Evolutionary conservation across 2,329 filamentous ascomycete species (phyloP).

Genomic region (Talaromyces sp.): DNA sequence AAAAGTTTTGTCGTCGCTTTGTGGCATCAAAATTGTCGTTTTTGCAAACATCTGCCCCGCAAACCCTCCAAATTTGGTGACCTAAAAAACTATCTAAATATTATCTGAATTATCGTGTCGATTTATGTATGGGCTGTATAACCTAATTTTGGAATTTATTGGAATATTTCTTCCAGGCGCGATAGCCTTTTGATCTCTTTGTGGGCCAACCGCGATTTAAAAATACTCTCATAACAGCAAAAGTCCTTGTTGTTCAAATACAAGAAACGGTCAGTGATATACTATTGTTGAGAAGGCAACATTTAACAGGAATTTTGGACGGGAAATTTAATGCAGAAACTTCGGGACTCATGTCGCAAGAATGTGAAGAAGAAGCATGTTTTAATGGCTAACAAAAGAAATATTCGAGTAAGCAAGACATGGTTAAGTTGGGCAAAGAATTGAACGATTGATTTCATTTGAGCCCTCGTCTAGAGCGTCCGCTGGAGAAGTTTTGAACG

Average conservation of each 20-base stretch:
- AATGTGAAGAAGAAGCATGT: conserved; percentile 34
- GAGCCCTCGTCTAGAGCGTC: conserved; percentile 21
- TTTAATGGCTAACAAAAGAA: conserved; percentile 24
- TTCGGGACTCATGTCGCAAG: conserved; percentile 21
- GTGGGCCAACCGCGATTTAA: conserved; percentile 34
- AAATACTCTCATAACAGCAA: conserved; percentile 28
- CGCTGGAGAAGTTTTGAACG: conserved; percentile 18
- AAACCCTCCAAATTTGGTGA: conserved; percentile 26
- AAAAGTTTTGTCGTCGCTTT: conserved; percentile 10
- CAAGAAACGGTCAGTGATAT: conserved; percentile 27
- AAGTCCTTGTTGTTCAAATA: conserved; percentile 31
- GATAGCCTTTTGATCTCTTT: conserved; percentile 35
- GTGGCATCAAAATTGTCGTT: conserved; percentile 30
- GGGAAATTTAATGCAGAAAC: conserved; percentile 11
- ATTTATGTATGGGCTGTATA: conserved; percentile 33
- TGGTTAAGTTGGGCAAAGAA: conserved; percentile 18
- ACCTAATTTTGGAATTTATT: neutral
- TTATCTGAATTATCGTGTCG: conserved; percentile 27
- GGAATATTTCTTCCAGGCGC: conserved; percentile 10
- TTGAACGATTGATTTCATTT: conserved; percentile 19
- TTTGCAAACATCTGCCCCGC: neutral
- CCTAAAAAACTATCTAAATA: conserved; percentile 36
- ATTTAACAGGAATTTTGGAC: conserved; percentile 21
- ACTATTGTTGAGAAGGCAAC: conserved; percentile 30
- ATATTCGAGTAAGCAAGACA: conserved; percentile 19